Evolutionary conservation across 2,329 filamentous ascomycete genomes (phyloP).

Genomic region (Cladophialophora chaetospira): DNA sequence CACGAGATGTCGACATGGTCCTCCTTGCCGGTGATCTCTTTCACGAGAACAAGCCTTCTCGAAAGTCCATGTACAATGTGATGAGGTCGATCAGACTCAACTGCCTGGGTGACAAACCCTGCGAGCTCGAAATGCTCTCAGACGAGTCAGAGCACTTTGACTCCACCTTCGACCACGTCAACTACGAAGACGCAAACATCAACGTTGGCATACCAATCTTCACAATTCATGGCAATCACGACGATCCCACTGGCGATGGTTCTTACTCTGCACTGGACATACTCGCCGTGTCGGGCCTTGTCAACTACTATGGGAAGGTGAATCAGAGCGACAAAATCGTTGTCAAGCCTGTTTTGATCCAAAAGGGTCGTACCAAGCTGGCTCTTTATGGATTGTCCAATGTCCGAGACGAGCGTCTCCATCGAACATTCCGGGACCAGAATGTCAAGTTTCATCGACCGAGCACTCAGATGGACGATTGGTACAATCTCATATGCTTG

Average conservation of each 20-base stretch:
- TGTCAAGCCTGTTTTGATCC: constrained; percentile 85
- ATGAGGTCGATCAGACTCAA: constrained; percentile 93
- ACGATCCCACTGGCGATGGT: constrained; percentile 95
- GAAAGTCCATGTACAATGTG: constrained; percentile 95
- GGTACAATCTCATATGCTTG: constrained; percentile 94
- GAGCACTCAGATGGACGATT: constrained; percentile 75
- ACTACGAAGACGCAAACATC: constrained; percentile 96
- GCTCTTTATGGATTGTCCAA: constrained; percentile 95
- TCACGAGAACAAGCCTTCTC: constrained; percentile 95
- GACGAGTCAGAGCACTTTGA: constrained; percentile 91
- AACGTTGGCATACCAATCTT: constrained; percentile 97
- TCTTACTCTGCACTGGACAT: constrained; percentile 89
- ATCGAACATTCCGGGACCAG: constrained; percentile 87
- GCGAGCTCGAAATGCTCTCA: constrained; percentile 90
- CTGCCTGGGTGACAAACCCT: constrained; percentile 92
- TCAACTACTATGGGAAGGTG: constrained; percentile 95
- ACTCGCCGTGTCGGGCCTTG: constrained; percentile 82
- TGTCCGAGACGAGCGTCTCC: constrained; percentile 90
- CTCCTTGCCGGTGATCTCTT: constrained; percentile 92
- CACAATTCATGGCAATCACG: constrained; percentile 97
- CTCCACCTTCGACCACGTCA: constrained; percentile 87
- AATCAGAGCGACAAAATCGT: constrained; percentile 92
- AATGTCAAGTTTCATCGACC: constrained; percentile 94
- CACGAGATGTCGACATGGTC: constrained; percentile 95
- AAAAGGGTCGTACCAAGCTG: constrained; percentile 90